Percentiles rank a stretch among this genome's conserved stretches.
Evolutionary conservation across 1,284 basidiomycete species (phyloP).

Genomic region (Cryptococcus sp.): DNA sequence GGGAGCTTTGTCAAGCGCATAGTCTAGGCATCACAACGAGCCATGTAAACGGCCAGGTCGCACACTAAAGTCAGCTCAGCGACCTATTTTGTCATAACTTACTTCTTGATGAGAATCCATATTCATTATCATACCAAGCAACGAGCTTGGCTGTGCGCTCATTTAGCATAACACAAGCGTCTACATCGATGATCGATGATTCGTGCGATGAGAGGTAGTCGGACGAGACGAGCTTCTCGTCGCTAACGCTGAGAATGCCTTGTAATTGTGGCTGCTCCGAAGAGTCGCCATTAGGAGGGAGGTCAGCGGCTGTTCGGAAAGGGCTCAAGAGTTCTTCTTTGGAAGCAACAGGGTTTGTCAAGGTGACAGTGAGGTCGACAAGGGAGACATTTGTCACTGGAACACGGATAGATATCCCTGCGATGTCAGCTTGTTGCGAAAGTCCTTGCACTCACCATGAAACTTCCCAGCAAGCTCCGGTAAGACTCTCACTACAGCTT

Average conservation of each 20-base stretch:
- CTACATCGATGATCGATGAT: slow-evolving; percentile 48
- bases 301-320: slow-evolving; percentile 43
- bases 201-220: slow-evolving; percentile 50
- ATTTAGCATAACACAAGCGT: slow-evolving; percentile 49
- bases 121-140: slow-evolving; percentile 54
- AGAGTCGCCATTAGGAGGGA: background rate
- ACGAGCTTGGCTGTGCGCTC: slow-evolving; percentile 50
- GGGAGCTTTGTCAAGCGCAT: no score
- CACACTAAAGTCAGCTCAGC: slow-evolving; percentile 18
- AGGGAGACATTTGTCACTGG: slow-evolving; percentile 54
- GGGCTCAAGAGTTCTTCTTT: slow-evolving; percentile 50
- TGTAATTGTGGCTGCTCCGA: slow-evolving; percentile 20
- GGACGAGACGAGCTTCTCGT: slow-evolving; percentile 53
- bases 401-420: slow-evolving; percentile 53
- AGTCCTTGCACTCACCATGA: slow-evolving; percentile 37
- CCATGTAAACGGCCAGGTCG: slow-evolving; percentile 39
- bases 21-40: background rate
- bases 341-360: slow-evolving; percentile 39
- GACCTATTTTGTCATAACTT: slow-evolving; percentile 13
- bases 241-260: slow-evolving; percentile 48
- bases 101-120: slow-evolving; percentile 40
- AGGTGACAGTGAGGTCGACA: slow-evolving; percentile 54
- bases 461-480: slow-evolving; percentile 54
- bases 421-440: background rate
- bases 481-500: slow-evolving; percentile 52